Evolutionary conservation across 306 rosid species (phyloP), one percentile per base, ranked within the genome.

Genomic region (Cyclanthera cordifolia): DNA sequence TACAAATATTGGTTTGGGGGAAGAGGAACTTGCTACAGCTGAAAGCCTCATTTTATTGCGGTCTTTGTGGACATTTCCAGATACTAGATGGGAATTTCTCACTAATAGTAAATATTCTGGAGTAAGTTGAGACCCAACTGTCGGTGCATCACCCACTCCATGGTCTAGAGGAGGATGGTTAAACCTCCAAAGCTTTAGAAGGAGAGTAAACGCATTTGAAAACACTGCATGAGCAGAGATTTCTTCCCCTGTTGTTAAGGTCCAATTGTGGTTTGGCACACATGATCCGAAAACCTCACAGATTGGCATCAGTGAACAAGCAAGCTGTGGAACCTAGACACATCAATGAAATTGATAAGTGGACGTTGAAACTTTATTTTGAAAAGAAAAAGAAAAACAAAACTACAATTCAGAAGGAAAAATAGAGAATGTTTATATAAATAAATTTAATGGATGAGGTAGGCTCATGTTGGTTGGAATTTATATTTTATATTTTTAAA

Each of bases 241-340:
- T 80, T 90, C 87, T 74, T 93, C 97, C 78, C 95, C 95, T 5
- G 91, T 76, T 75, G 85, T 32, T 45, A 83, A 76, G 10, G 66
- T 79, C 97, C 95, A 86, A n/a, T 93, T 78, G 78, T 81, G 73
- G 74, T 85, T 82, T 1, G 99, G 96, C 72, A 86, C 83, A 79
- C 95, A 93, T 56, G 99, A 93, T 41, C 99, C 99, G 48, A 90
- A 93, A 74, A 93, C 95, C 83, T 93, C 99, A 74, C 99, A 93
- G 75, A 93, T 90, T 50, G 99, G 96, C 99, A 93, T 93, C 83
- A 93, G 75, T 16, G 95, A 88, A 79, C 97, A 90, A 17, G 95
- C 97, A 58, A 93, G 99, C 75, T 90, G 99, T 37, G 99, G 99
- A 71, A 86, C 95, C 99, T 93, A 79, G 58, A 52, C 77, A 77